Percentiles rank a stretch among this genome's conserved stretches.
Conservation (phyloP, 2,329 filamentous ascomycete genomes). For the Fusarium abutilonis region DNA sequence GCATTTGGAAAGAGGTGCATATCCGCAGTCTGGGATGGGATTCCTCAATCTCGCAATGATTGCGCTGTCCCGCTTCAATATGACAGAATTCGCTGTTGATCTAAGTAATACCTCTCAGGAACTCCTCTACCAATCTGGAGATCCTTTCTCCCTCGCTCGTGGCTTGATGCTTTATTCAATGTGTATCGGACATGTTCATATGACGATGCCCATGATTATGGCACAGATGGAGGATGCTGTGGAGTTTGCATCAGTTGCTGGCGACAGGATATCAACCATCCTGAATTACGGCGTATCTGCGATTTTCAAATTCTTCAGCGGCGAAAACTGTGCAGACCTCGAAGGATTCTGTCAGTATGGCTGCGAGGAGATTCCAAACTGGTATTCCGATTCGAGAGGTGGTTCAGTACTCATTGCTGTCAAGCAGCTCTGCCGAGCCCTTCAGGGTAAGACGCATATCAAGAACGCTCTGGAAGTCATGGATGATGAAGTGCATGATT, state of each 20-base stretch:
- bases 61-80: slow-evolving; percentile 74
- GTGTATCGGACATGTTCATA: slow-evolving; percentile 76
- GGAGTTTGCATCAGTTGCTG: slow-evolving; percentile 71
- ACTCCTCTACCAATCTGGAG: slow-evolving; percentile 70
- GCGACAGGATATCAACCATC: slow-evolving; percentile 77
- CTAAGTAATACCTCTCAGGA: slow-evolving; percentile 71
- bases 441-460: slow-evolving; percentile 76
- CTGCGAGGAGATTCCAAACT: slow-evolving; percentile 78
- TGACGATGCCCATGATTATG: slow-evolving; percentile 67
- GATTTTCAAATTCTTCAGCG: slow-evolving; percentile 73
- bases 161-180: slow-evolving; percentile 75
- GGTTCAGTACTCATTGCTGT: slow-evolving; percentile 74
- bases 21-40: slow-evolving; percentile 74
- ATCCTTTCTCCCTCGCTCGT: slow-evolving; percentile 72
- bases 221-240: slow-evolving; percentile 71
- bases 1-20: slow-evolving; percentile 70
- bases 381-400: slow-evolving; percentile 76
- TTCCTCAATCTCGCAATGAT: slow-evolving; percentile 76
- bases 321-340: slow-evolving; percentile 74
- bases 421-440: slow-evolving; percentile 72
- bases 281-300: slow-evolving; percentile 75
- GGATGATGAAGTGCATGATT: slow-evolving; percentile 73
- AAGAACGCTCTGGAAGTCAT: slow-evolving; percentile 66
- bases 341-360: slow-evolving; percentile 76
- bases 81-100: slow-evolving; percentile 73